Percentiles rank a stretch among this genome's conserved stretches.
These are phyloP conservation scores for Tremella fuciformis DNA, from an alignment of 768 basidiomycete species.

Conservation along the genomic window DNA sequence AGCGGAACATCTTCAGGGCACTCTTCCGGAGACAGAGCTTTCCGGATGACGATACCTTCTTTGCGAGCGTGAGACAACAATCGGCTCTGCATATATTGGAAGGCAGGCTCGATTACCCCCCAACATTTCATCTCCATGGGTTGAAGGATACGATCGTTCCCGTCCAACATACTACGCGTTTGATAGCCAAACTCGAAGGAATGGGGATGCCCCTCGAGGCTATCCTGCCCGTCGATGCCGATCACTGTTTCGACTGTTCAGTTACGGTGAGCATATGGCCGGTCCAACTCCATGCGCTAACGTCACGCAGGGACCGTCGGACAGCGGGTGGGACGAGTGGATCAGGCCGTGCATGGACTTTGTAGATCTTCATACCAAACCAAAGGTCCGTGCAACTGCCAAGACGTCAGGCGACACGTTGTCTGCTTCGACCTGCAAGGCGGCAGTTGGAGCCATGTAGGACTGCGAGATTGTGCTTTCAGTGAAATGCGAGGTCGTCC, in stretches of 20 bases:
- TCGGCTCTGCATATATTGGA: conserved; percentile 12
- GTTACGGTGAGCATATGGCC: conserved; percentile 15
- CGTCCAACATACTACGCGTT: conserved; percentile 15
- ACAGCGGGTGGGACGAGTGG: conserved; percentile 27
- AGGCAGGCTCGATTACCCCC: conserved; percentile 15
- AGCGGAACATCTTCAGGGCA: neutral
- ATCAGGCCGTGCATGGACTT: conserved; percentile 26
- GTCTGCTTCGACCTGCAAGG: too few relatives aligned
- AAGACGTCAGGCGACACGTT: too few relatives aligned
- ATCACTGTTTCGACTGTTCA: conserved; percentile 20
- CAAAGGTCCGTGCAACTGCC: neutral
- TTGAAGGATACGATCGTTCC: conserved; percentile 13
- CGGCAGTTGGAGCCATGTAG: too few relatives aligned
- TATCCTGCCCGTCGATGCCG: conserved; percentile 9
- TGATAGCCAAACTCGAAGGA: conserved; percentile 14
- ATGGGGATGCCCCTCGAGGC: conserved; percentile 9
- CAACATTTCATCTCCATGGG: conserved; percentile 26
- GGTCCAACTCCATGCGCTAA: too few relatives aligned
- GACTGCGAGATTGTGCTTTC: too few relatives aligned
- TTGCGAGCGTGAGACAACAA: neutral
- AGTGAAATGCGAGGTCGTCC: too few relatives aligned
- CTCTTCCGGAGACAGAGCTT: conserved; percentile 6
- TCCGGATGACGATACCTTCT: neutral
- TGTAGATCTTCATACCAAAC: conserved; percentile 18
- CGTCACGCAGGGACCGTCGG: conserved; percentile 17